These are phyloP conservation scores for Heliosperma pusillum DNA, from an alignment of 148 eudicot species.

Conservation along the genomic window DNA sequence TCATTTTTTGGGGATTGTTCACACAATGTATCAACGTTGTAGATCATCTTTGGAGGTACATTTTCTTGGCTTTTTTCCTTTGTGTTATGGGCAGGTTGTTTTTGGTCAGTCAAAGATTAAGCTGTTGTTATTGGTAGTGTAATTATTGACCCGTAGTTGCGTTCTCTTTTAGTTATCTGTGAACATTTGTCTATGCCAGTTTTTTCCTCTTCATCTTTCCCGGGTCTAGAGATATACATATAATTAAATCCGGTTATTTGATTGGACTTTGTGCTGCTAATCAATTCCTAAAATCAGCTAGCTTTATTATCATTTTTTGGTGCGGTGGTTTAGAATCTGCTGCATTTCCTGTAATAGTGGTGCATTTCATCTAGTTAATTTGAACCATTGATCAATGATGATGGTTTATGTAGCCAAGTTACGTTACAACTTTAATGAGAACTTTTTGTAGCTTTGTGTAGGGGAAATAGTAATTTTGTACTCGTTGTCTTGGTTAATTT, in stretches of 20 bases:
- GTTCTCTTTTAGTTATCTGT: not conserved
- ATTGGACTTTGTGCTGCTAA: not conserved
- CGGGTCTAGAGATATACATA: not conserved
- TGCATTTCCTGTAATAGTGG: not conserved
- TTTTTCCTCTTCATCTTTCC: not conserved
- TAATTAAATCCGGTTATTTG: not conserved
- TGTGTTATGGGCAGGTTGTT: not conserved
- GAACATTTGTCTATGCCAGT: not conserved
- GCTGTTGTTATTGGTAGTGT: not conserved
- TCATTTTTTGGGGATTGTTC: conserved; percentile 71
- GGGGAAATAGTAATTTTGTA: not conserved
- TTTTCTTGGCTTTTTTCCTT: not conserved
- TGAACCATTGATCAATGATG: too few species aligned
- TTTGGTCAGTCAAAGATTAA: not conserved
- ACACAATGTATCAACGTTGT: conserved; percentile 86
- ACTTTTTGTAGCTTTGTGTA: not conserved
- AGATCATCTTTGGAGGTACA: conserved; percentile 77
- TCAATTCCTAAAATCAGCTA: not conserved
- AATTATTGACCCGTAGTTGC: not conserved
- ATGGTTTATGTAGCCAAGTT: too few species aligned
- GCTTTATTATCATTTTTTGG: not conserved
- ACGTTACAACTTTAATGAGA: not conserved
- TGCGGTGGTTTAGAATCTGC: not conserved
- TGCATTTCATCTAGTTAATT: not conserved
- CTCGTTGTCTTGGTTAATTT: not conserved